Evolutionary conservation across 2,329 filamentous ascomycete species (phyloP).

Genomic region (Aureobasidium sp.): DNA sequence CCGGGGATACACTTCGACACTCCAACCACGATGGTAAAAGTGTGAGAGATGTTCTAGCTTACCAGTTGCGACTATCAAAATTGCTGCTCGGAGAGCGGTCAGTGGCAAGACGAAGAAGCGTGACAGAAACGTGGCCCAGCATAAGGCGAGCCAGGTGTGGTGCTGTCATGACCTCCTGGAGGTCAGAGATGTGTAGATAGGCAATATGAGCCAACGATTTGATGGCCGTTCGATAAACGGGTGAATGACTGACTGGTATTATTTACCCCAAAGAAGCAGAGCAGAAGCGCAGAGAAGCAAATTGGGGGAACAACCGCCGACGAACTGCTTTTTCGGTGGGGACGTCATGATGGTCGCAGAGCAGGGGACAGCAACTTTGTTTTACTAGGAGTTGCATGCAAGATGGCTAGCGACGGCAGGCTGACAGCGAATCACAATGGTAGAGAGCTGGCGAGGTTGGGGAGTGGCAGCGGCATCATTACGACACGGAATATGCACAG

Average conservation of each 20-base stretch:
- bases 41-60: conserved; percentile 7
- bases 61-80: not conserved
- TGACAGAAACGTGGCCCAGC: not conserved
- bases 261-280: conserved; percentile 6
- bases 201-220: not conserved
- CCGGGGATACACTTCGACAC: conserved; percentile 1
- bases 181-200: not conserved
- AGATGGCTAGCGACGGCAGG: conserved; percentile 1
- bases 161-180: not conserved
- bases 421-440: not conserved
- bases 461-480: not conserved
- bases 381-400: conserved; percentile 4
- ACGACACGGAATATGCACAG: conserved; percentile 9
- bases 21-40: not conserved
- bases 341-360: conserved; percentile 10
- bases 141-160: not conserved
- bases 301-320: conserved; percentile 8
- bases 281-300: too few species aligned
- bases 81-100: not conserved
- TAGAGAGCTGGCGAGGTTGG: not conserved
- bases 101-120: not conserved
- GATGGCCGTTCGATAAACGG: conserved; percentile 11
- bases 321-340: conserved; percentile 11
- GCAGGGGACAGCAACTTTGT: conserved; percentile 10
- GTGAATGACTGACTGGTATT: conserved; percentile 1